These are phyloP conservation scores for Daucus carota DNA, from an alignment of 129 eudicot genomes.

Conservation along the genomic window DH1_v3.0 NC_030384.2:26711501-26712000, in stretches of 20 bases:
- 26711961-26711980: slow-evolving; percentile 62
- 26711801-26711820: slow-evolving; percentile 71
- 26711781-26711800: slow-evolving; percentile 42
- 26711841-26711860: not conserved
- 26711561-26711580: slow-evolving; percentile 75
- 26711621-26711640: no score
- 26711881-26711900: slow-evolving; percentile 72
- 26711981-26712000: slow-evolving; percentile 63
- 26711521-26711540: no score
- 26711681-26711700: no score
- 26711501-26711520: no score
- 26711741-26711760: no score
- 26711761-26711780: no score
- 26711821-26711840: not conserved
- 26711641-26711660: no score
- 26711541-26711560: slow-evolving; percentile 87
- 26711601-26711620: no score
- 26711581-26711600: slow-evolving; percentile 25
- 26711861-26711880: not conserved
- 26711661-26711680: no score
- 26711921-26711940: slow-evolving; percentile 92
- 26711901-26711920: slow-evolving; percentile 72
- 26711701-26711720: no score
- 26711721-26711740: no score
- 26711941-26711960: slow-evolving; percentile 80